A percentile compares a stretch with the other conserved stretches of the same genome.
Conservation (phyloP, 306 rosid genomes). For the Adenanthera pavonina region DNA sequence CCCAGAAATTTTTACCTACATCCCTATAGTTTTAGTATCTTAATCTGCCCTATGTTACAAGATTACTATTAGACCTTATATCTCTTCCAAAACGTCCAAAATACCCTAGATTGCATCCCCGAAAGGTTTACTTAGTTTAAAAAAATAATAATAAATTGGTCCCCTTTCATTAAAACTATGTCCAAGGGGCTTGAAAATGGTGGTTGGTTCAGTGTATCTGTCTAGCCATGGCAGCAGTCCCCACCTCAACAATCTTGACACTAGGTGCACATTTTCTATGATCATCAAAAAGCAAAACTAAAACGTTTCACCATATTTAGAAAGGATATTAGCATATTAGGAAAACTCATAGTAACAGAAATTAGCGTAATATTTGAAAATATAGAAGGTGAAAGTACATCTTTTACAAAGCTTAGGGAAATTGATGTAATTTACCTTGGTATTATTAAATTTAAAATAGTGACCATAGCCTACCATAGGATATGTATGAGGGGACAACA, state of each 20-base stretch:
- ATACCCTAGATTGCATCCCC: neutral
- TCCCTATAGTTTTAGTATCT: neutral
- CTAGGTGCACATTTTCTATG: too few species aligned
- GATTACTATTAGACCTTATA: neutral
- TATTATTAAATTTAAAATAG: neutral
- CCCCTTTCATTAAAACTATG: neutral
- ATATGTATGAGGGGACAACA: slow-evolving; percentile 14
- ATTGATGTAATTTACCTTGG: neutral
- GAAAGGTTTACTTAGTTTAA: neutral
- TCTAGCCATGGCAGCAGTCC: neutral
- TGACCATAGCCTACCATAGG: neutral
- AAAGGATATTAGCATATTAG: too few species aligned
- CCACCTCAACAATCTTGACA: neutral
- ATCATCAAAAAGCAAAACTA: too few species aligned
- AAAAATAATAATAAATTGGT: neutral
- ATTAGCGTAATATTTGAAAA: neutral
- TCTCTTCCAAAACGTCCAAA: neutral
- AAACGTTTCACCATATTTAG: too few species aligned
- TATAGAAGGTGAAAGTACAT: neutral
- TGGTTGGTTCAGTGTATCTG: neutral
- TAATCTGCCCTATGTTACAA: neutral
- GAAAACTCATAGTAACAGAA: too few species aligned
- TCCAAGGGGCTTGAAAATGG: neutral
- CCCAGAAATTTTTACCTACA: neutral
- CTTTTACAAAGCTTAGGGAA: neutral